Base-by-base conservation (phyloP, 2,329 filamentous ascomycete genomes). In the Epichloe bromicola region DNA sequence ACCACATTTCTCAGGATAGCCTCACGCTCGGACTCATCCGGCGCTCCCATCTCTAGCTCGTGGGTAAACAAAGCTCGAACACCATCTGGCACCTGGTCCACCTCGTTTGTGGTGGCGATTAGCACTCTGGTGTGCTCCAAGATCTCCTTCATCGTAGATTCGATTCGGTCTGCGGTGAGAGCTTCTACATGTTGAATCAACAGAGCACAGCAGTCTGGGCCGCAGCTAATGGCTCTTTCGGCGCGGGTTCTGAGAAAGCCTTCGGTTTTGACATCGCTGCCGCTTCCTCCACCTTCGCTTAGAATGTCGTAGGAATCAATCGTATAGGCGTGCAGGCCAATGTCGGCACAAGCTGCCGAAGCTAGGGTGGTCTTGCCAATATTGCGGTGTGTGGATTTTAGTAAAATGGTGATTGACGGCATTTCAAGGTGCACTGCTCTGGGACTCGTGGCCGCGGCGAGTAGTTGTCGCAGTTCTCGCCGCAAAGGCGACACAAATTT, bases 231-330 rank as follows among this genome's bases (percentile, higher is more conserved):
- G 7, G 89, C 93, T 53, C 93, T 79, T 54, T 95, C 93, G 1
- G 89, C 87, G 48, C 93, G 80, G 4, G 87, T 88, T 62, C 93
- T 86, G 15, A 98, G 71, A 57, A 95, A 86, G 1, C 87, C 90
- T 62, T 96, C 91, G 0, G 90, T 95, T 68, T 97, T 96, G 30
- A 95, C 86, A 62, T 98, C 93, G 51, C 86, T 85, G 8, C 88
- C 88, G 49, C 88, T 88, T 1, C 85, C 85, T 10, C 67, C 66
- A 14, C 88, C 88, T 64, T 97, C 91, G n/a, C 88, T 91, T 4
- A 95, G 74, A 41, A 98, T 88, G 60, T 98, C 93, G 60, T 95
- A 95, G 0, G 88, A 86, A 64, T 97, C 89, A 49, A 98, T 86
- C 1, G 80, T 70, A 63, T 95, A 97, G 0, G 83, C 86, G 64